A percentile compares a stretch with the other conserved stretches of the same genome.
phyloP scores from a whole-genome alignment of 257 asterid species.

The Solanum bulbocastanum region DNA sequence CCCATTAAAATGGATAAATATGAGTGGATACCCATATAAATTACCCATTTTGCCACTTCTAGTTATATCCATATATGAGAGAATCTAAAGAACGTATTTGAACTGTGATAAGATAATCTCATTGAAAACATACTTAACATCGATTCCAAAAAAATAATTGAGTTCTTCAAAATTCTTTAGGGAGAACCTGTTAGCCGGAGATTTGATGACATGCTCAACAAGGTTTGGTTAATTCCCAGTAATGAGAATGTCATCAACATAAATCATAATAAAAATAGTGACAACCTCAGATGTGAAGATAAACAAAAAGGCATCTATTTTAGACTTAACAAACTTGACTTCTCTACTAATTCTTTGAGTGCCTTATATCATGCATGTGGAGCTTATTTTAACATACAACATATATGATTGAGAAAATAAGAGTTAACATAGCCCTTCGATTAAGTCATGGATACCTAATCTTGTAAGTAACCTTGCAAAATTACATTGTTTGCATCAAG shows the following conservation, averaged over 20 bases:
- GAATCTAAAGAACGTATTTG: background rate
- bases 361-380: background rate
- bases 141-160: background rate
- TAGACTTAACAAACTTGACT: too few species aligned
- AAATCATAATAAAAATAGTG: background rate
- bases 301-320: background rate
- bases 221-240: background rate
- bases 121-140: background rate
- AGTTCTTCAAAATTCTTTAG: background rate
- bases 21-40: too few species aligned
- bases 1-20: too few species aligned
- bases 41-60: too few species aligned
- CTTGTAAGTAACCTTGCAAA: background rate
- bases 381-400: background rate
- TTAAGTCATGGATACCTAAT: background rate
- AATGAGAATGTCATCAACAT: background rate
- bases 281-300: background rate
- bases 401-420: too few species aligned
- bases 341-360: too few species aligned
- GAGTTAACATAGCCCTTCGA: background rate
- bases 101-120: background rate
- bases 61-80: too few species aligned
- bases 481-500: background rate
- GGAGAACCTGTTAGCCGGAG: background rate
- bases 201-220: background rate